These are phyloP conservation scores for Lactarius vividus DNA, from an alignment of 768 basidiomycete genomes.

Conservation along the genomic window DNA sequence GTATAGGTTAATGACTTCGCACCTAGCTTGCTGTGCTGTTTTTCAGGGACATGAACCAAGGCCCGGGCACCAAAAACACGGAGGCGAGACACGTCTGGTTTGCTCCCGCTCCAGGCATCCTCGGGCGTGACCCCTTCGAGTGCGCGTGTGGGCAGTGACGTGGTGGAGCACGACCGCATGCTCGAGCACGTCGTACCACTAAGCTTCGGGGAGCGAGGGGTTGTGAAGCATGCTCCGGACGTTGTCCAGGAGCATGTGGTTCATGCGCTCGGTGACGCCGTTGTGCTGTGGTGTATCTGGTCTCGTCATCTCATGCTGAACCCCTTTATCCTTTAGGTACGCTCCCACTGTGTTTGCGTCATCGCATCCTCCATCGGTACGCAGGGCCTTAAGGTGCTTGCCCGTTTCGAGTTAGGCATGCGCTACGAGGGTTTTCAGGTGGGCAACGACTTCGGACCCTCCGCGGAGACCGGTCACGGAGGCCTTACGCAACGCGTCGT, in stretches of 20 bases:
- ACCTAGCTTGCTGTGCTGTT: constrained; percentile 17
- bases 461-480: constrained; percentile 22
- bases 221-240: background rate
- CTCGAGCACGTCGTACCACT: background rate
- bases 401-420: constrained; percentile 24
- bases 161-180: constrained; percentile 26
- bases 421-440: constrained; percentile 26
- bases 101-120: constrained; percentile 23
- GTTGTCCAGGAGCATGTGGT: constrained; percentile 24
- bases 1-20: constrained; percentile 9
- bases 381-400: constrained; percentile 26
- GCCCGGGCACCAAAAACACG: constrained; percentile 23
- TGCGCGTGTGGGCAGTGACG: constrained; percentile 13
- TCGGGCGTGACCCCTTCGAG: constrained; percentile 26
- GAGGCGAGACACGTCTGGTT: constrained; percentile 18
- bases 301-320: constrained; percentile 13
- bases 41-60: constrained; percentile 11
- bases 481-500: constrained; percentile 23
- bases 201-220: too few species aligned
- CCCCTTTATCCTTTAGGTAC: constrained; percentile 24
- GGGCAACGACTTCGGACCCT: constrained; percentile 20
- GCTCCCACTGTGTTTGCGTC: background rate
- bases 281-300: constrained; percentile 22
- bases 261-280: constrained; percentile 30
- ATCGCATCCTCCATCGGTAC: constrained; percentile 32